Percentiles rank a stretch among this genome's conserved stretches.
Conservation (phyloP, 169 alveolate species). For the Babesia ovis region DNA sequence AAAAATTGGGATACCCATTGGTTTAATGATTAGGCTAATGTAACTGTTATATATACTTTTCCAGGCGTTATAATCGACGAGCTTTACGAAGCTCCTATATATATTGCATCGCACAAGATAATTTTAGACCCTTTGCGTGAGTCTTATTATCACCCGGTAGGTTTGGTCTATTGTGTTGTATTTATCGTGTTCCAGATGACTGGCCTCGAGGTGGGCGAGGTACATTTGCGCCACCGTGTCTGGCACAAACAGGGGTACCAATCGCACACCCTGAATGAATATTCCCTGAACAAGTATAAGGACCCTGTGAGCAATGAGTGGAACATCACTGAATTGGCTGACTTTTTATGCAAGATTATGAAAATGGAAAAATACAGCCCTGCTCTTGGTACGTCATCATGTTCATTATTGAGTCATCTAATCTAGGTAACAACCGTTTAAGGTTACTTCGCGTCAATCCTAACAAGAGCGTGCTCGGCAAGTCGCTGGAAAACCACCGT, state of each 20-base stretch:
- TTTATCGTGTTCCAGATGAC: constrained; percentile 23
- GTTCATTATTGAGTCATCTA: neutral
- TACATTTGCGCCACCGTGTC: constrained; percentile 39
- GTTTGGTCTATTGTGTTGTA: neutral
- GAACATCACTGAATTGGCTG: constrained; percentile 45
- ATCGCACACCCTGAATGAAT: constrained; percentile 22
- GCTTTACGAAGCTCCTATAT: constrained; percentile 56
- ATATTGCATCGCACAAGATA: constrained; percentile 36
- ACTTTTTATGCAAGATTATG: constrained; percentile 13
- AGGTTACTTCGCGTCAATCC: neutral
- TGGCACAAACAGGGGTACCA: constrained; percentile 46
- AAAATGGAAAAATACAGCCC: constrained; percentile 25
- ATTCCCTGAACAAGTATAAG: constrained; percentile 5
- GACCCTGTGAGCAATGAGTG: constrained; percentile 8
- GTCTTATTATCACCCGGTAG: constrained; percentile 41
- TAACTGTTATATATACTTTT: neutral
- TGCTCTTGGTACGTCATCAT: neutral
- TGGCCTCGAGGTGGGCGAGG: constrained; percentile 61
- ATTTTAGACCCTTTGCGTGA: constrained; percentile 55
- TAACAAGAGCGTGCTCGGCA: neutral
- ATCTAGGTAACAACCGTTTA: neutral
- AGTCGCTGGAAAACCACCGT: neutral
- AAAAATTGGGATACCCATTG: too few relatives aligned
- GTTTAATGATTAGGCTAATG: neutral
- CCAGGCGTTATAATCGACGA: constrained; percentile 51